Conservation (phyloP, 129 eudicot species). For the Arctium minus region DNA sequence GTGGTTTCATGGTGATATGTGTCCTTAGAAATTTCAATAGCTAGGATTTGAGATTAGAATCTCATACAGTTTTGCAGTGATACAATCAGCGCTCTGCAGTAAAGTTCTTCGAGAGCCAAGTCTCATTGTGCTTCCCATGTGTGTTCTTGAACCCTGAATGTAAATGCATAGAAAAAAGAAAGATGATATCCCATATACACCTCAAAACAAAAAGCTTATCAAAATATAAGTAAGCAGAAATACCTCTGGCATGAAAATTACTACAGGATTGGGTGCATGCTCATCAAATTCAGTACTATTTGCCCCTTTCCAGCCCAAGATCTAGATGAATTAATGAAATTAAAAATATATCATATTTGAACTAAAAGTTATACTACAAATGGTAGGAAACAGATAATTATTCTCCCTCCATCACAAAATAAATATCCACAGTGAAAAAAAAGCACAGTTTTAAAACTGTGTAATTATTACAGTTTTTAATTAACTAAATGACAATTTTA, state of each 20-base stretch:
- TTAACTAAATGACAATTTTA: background rate
- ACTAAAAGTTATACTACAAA: background rate
- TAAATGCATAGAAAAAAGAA: background rate
- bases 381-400: background rate
- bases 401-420: background rate
- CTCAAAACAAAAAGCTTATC: background rate
- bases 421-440: background rate
- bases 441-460: background rate
- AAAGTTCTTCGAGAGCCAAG: conserved; percentile 88
- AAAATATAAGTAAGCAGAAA: background rate
- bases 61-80: conserved; percentile 81
- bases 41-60: background rate
- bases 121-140: conserved; percentile 97
- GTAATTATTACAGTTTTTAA: background rate
- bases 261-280: conserved; percentile 68
- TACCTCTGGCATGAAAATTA: conserved; percentile 99
- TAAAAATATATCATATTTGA: background rate
- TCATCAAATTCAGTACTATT: conserved; percentile 83
- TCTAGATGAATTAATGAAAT: conserved; percentile 27
- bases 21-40: background rate
- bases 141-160: conserved; percentile 77
- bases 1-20: background rate
- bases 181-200: background rate
- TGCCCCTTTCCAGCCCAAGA: conserved; percentile 72
- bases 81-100: conserved; percentile 69